phyloP scores from a whole-genome alignment of 176 grass and related monocot genomes.

The Canna indica region DNA sequence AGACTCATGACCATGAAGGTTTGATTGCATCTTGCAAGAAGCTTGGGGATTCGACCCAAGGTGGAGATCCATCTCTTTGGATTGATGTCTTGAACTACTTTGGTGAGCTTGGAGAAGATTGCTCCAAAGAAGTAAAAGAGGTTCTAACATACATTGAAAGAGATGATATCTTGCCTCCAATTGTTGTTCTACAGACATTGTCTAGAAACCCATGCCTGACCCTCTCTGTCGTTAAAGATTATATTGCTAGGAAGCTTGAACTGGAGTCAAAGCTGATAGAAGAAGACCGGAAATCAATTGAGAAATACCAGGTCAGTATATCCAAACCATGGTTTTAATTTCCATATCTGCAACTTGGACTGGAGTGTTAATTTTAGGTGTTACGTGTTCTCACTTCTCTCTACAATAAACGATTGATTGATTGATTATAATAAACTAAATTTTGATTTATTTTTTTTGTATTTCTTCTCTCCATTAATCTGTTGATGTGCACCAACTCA shows the following conservation, averaged over 20 bases:
- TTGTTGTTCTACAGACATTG: slow-evolving; percentile 78
- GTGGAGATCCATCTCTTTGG: slow-evolving; percentile 82
- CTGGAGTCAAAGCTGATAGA: slow-evolving; percentile 92
- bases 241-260: slow-evolving; percentile 89
- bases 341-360: background rate
- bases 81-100: slow-evolving; percentile 94
- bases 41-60: slow-evolving; percentile 77
- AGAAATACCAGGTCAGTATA: slow-evolving; percentile 86
- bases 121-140: slow-evolving; percentile 95
- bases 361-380: background rate
- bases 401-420: background rate
- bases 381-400: background rate
- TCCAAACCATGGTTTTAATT: background rate
- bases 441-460: background rate
- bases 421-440: background rate
- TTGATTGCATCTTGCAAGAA: slow-evolving; percentile 95
- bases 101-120: slow-evolving; percentile 81
- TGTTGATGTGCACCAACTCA: background rate
- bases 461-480: background rate
- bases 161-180: slow-evolving; percentile 85
- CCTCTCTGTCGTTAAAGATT: slow-evolving; percentile 90
- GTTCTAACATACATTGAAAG: slow-evolving; percentile 84
- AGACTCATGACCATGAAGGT: slow-evolving; percentile 84
- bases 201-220: slow-evolving; percentile 78
- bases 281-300: slow-evolving; percentile 76